Percentiles rank a stretch among this genome's conserved stretches.
These are phyloP conservation scores for Asterella californica DNA, from an alignment of 225 moss, liverwort and hornwort species.

Conservation along the genomic window DNA sequence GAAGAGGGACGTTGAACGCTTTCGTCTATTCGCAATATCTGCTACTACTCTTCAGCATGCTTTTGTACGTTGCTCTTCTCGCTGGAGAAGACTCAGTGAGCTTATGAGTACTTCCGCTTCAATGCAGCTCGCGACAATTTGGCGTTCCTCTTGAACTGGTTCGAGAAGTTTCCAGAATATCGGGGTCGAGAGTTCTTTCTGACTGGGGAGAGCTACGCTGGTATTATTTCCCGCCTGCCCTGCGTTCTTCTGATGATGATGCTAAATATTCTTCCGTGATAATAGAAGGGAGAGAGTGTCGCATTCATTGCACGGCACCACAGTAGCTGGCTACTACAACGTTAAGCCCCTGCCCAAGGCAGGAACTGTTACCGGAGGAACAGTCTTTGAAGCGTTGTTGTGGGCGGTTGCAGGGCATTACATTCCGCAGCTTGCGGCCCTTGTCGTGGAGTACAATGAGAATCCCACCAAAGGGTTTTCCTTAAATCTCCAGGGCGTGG, in stretches of 20 bases:
- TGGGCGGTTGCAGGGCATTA: slow-evolving; percentile 38
- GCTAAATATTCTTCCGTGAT: not conserved
- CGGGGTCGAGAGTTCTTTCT: slow-evolving; percentile 32
- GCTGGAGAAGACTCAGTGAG: not conserved
- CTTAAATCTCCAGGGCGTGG: slow-evolving; percentile 38
- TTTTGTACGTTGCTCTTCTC: not conserved
- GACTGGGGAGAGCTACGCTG: slow-evolving; percentile 51
- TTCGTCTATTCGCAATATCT: not conserved
- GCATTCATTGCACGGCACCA: not conserved
- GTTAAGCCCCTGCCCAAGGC: too few relatives aligned
- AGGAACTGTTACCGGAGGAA: too few relatives aligned
- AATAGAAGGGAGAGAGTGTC: not conserved
- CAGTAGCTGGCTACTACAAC: too few relatives aligned
- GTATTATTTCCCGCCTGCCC: slow-evolving; percentile 3
- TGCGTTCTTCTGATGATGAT: not conserved
- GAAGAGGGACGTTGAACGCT: too few relatives aligned
- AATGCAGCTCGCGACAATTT: slow-evolving; percentile 37
- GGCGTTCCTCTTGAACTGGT: slow-evolving; percentile 43
- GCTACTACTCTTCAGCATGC: not conserved
- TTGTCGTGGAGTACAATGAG: slow-evolving; percentile 35
- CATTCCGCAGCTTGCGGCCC: slow-evolving; percentile 41
- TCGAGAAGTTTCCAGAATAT: slow-evolving; percentile 43
- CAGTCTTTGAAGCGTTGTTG: too few relatives aligned
- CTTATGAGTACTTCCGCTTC: not conserved
- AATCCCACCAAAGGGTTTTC: slow-evolving; percentile 22